Percentiles rank a stretch among this genome's conserved stretches.
These are phyloP conservation scores for Adenanthera pavonina DNA, from an alignment of 306 rosid genomes.

Conservation along the genomic window DNA sequence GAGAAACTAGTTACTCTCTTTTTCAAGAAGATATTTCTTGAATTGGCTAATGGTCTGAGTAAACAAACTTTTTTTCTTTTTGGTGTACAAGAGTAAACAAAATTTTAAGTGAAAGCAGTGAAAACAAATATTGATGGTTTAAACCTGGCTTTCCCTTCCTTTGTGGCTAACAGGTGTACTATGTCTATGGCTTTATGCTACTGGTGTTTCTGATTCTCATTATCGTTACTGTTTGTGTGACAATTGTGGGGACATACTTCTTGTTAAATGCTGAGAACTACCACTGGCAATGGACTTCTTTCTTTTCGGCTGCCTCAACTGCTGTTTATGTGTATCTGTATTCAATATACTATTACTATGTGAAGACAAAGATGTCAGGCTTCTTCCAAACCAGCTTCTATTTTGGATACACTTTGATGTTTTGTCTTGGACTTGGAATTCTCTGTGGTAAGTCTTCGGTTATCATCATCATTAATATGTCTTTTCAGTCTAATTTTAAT, in stretches of 20 bases:
- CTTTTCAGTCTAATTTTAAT: not conserved
- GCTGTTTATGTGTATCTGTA: slow-evolving; percentile 94
- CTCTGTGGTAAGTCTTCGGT: slow-evolving; percentile 81
- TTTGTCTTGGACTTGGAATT: slow-evolving; percentile 97
- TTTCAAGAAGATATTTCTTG: not conserved
- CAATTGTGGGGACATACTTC: slow-evolving; percentile 98
- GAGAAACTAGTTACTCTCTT: slow-evolving; percentile 12
- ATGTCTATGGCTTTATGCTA: slow-evolving; percentile 98
- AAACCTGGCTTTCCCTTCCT: slow-evolving; percentile 37
- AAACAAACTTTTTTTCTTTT: too few species aligned
- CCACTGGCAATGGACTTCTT: slow-evolving; percentile 99
- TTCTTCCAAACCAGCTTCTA: slow-evolving; percentile 99
- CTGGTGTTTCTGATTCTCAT: slow-evolving; percentile 92
- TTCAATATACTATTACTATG: slow-evolving; percentile 90
- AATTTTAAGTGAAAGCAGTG: slow-evolving; percentile 13
- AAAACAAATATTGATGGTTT: not conserved
- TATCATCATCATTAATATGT: not conserved
- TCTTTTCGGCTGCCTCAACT: slow-evolving; percentile 99
- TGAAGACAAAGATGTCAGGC: slow-evolving; percentile 99
- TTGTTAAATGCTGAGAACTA: slow-evolving; percentile 98
- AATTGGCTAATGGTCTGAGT: not conserved
- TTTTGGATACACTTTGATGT: slow-evolving; percentile 98
- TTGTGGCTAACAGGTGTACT: slow-evolving; percentile 85
- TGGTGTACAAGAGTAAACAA: too few species aligned
- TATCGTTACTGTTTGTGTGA: slow-evolving; percentile 95